These are phyloP conservation scores for Borovskyia barvae DNA, from an alignment of 208 protist species.

Conservation along the genomic window DNA sequence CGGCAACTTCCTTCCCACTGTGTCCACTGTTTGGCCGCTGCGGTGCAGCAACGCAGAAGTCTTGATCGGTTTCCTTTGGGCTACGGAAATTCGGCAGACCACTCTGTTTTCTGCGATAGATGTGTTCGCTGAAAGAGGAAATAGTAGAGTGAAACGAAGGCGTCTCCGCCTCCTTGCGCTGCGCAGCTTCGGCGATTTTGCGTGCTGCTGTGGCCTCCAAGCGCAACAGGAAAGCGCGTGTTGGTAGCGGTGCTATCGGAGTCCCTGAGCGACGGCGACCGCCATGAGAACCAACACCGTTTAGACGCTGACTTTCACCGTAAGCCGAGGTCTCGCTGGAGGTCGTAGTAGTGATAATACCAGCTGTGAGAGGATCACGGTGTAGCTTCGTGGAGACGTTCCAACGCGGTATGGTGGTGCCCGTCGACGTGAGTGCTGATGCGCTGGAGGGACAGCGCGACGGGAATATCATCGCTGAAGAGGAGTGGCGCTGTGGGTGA, in stretches of 20 bases:
- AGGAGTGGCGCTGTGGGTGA: too few relatives aligned
- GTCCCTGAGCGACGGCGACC: constrained; percentile 1
- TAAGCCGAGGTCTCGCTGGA: too few relatives aligned
- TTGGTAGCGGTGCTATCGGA: constrained; percentile 8
- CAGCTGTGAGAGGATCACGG: neutral
- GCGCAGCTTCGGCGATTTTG: neutral
- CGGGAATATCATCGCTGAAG: too few relatives aligned
- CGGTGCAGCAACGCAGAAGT: too few relatives aligned
- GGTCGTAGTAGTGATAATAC: too few relatives aligned
- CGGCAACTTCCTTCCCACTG: neutral
- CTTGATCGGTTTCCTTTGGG: too few relatives aligned
- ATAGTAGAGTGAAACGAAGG: constrained; percentile 17
- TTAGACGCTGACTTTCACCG: too few relatives aligned
- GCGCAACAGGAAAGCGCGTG: constrained; percentile 16
- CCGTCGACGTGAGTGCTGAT: too few relatives aligned
- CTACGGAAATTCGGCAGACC: neutral
- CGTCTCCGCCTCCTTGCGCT: constrained; percentile 5
- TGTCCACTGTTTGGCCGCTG: neutral
- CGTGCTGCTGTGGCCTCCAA: constrained; percentile 10
- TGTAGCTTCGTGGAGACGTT: constrained; percentile 1
- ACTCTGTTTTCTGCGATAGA: constrained; percentile 16
- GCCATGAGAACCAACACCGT: too few relatives aligned
- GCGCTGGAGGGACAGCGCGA: too few relatives aligned
- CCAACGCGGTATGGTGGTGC: constrained; percentile 8
- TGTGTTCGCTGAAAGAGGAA: constrained; percentile 10